A percentile compares a stretch with the other conserved stretches of the same genome.
Conservation (phyloP, 495 filamentous ascomycete genomes). For the Sphaerosporella brunnea region DNA sequence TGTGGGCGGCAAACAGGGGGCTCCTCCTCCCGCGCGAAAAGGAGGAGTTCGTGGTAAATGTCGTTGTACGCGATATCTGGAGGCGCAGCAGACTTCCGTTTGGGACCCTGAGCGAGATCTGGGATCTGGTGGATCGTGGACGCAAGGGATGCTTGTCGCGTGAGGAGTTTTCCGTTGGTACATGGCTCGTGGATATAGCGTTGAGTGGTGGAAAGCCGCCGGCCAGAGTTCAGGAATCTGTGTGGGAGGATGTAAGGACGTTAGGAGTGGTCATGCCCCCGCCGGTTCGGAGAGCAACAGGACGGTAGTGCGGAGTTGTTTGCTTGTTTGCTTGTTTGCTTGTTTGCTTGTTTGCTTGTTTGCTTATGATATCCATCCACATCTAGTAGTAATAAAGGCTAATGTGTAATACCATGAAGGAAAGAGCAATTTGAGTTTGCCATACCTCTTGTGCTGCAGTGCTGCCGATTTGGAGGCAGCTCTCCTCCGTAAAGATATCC, state of each 20-base stretch:
- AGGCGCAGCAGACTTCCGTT: slow-evolving; percentile 49
- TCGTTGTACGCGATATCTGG: slow-evolving; percentile 81
- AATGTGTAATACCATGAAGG: too few species aligned
- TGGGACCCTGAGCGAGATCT: slow-evolving; percentile 59
- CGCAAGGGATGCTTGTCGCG: slow-evolving; percentile 43
- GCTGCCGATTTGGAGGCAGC: too few species aligned
- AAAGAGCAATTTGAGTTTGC: too few species aligned
- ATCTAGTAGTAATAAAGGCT: too few species aligned
- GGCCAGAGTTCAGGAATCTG: slow-evolving; percentile 53
- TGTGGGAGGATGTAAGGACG: slow-evolving; percentile 68
- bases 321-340: too few species aligned
- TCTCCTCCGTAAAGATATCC: too few species aligned
- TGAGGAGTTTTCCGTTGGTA: slow-evolving; percentile 84
- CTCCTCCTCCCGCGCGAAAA: slow-evolving; percentile 28
- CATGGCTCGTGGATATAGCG: slow-evolving; percentile 87
- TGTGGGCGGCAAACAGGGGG: slow-evolving; percentile 88
- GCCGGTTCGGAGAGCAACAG: too few species aligned
- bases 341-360: too few species aligned
- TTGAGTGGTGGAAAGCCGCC: slow-evolving; percentile 80
- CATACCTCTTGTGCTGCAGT: too few species aligned
- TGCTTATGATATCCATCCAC: too few species aligned
- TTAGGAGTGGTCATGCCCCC: too few species aligned
- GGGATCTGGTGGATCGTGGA: slow-evolving; percentile 60
- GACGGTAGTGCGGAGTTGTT: too few species aligned
- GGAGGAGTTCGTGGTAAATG: slow-evolving; percentile 46